Evolutionary conservation across 768 basidiomycete genomes (phyloP), one percentile per base, ranked within the genome.

Genomic region (Terana coerulea): DNA sequence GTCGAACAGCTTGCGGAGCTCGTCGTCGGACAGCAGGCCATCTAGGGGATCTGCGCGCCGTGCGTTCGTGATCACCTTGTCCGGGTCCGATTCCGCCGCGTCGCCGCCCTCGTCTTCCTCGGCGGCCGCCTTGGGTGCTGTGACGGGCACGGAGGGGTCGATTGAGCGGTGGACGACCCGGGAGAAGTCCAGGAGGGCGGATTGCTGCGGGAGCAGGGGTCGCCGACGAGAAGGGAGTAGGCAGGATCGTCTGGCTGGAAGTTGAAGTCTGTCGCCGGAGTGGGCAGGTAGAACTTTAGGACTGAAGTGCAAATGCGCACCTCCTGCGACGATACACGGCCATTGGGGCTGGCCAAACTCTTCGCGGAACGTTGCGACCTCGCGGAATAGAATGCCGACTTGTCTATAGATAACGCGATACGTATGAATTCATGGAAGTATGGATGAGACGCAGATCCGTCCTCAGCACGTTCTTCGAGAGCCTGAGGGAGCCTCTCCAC

Each of bases 291-390:
- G 25, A 8, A 19, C 19, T 24, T 12, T 14, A 28, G 26, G 1
- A 39, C 24, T 24, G 19, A 39, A 12, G 26, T 34, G 28, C n/a
- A n/a, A 17, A 26, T 7, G 61, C 69, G 60, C 64, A 91, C 95
- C 94, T 64, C 95, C 95, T 0, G 88, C 82, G 33, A 97, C 71
- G 50, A 95, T 72, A 51, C 84, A 85, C 0, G 93, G 88, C 92
- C 92, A 95, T 39, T 74, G 54, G 1, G 66, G 62, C 35, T 70
- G 65, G 12, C 64, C 54, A 52, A 75, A 62, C 2, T 72, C 74
- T 3, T 75, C 61, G 58, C 80, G 75, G 58, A 90, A 90, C 29
- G 67, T 68, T 22, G 67, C 42, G 9, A 82, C 76, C 61, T 88
- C 84, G 30, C 86, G 79, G 25, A 88, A 58, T 2, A 98, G 67